Evolutionary conservation across 2,329 filamentous ascomycete genomes (phyloP).

Genomic region (Alternaria triticina): DNA sequence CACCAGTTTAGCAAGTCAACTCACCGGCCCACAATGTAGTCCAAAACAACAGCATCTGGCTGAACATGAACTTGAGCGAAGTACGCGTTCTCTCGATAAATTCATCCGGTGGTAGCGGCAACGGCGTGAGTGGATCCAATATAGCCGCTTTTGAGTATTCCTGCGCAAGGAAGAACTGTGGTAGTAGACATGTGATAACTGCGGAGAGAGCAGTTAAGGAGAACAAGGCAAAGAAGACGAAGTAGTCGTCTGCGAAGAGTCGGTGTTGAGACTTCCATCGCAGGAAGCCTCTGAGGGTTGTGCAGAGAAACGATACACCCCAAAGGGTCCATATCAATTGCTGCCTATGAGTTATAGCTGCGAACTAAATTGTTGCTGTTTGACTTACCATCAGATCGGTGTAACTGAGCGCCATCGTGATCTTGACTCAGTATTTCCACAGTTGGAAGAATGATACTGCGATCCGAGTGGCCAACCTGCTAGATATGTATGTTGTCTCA

Average conservation of each 20-base stretch:
- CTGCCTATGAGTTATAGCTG: not conserved
- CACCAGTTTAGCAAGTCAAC: not conserved
- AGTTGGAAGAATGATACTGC: not conserved
- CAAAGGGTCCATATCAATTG: not conserved
- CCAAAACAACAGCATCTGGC: slow-evolving; percentile 14
- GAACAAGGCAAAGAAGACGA: not conserved
- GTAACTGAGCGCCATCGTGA: not conserved
- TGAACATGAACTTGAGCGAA: slow-evolving; percentile 9
- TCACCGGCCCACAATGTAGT: slow-evolving; percentile 9
- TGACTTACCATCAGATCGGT: not conserved
- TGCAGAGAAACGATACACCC: not conserved
- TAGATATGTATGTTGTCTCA: not conserved
- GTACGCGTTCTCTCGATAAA: not conserved
- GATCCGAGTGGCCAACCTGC: not conserved
- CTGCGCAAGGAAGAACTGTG: slow-evolving; percentile 5
- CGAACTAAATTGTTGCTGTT: not conserved
- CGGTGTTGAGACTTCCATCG: not conserved
- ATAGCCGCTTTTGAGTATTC: slow-evolving; percentile 1
- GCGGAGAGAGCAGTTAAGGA: not conserved
- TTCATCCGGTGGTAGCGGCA: not conserved
- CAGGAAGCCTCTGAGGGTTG: not conserved
- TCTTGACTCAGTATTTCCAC: not conserved
- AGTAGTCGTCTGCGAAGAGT: not conserved
- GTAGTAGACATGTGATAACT: not conserved
- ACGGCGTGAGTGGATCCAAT: not conserved